A percentile compares a stretch with the other conserved stretches of the same genome.
phyloP scores from a whole-genome alignment of 495 filamentous ascomycete species.

The Pyrenula massariospora region DNA sequence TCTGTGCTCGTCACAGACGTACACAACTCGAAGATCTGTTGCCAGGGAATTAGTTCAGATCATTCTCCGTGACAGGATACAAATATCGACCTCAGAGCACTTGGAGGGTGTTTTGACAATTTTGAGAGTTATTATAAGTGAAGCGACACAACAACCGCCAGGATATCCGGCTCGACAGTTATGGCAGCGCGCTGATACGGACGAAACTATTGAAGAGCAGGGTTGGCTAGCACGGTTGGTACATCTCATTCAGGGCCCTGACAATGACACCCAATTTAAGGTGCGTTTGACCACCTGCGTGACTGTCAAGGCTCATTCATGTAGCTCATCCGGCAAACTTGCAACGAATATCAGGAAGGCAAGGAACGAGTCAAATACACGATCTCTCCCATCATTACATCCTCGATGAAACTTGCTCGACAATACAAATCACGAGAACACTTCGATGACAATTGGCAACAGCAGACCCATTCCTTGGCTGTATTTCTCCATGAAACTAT shows the following conservation, averaged over 20 bases:
- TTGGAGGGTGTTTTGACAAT: constrained; percentile 84
- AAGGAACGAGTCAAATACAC: constrained; percentile 94
- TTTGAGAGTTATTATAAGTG: constrained; percentile 80
- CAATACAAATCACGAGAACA: constrained; percentile 87
- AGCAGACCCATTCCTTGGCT: constrained; percentile 78
- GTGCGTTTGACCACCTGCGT: constrained; percentile 16
- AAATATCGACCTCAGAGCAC: constrained; percentile 61
- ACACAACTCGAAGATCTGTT: constrained; percentile 79
- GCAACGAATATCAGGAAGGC: constrained; percentile 81
- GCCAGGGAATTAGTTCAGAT: constrained; percentile 75
- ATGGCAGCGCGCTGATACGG: constrained; percentile 64
- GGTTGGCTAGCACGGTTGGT: constrained; percentile 88
- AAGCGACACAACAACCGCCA: constrained; percentile 72
- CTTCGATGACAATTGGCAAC: constrained; percentile 88
- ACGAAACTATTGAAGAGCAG: constrained; percentile 95
- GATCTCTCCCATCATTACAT: constrained; percentile 84
- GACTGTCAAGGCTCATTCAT: constrained; percentile 15
- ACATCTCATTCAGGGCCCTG: constrained; percentile 68
- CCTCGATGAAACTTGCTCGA: constrained; percentile 77
- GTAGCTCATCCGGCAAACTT: constrained; percentile 73
- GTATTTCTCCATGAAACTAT: constrained; percentile 87
- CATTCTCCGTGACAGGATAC: constrained; percentile 67
- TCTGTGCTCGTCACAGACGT: constrained; percentile 83
- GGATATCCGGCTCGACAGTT: constrained; percentile 71
- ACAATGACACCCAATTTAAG: constrained; percentile 91